These are phyloP conservation scores for Dendrobium huoshanense DNA, from an alignment of 106 monocot species.

Conservation along the genomic window DNA sequence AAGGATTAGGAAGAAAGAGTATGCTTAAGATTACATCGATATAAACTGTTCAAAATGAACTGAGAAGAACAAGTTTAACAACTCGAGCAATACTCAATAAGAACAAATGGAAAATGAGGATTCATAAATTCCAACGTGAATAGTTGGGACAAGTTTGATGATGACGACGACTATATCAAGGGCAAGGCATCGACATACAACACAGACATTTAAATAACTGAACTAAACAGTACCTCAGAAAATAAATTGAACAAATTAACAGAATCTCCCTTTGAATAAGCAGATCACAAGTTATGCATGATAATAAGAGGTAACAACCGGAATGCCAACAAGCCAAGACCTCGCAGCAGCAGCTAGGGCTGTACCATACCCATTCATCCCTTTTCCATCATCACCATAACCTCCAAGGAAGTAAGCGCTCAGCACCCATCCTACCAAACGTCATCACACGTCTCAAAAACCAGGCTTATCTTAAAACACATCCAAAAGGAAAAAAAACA, in stretches of 20 bases:
- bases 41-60: too few species aligned
- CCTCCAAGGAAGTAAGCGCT: constrained; percentile 54
- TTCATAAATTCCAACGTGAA: too few species aligned
- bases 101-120: too few species aligned
- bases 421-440: constrained; percentile 49
- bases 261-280: neutral
- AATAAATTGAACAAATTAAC: too few species aligned
- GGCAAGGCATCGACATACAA: neutral
- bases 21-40: too few species aligned
- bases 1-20: too few species aligned
- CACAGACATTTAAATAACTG: neutral
- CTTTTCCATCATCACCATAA: constrained; percentile 49
- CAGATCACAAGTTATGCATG: neutral
- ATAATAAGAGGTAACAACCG: constrained; percentile 31
- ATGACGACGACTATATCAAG: too few species aligned
- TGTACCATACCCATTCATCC: constrained; percentile 33
- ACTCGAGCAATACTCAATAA: too few species aligned
- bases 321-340: constrained; percentile 75
- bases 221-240: neutral
- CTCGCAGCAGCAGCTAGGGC: constrained; percentile 40
- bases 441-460: neutral
- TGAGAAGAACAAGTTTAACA: too few species aligned
- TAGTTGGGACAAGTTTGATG: too few species aligned
- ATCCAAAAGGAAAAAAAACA: neutral
- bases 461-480: neutral